Evolutionary conservation across 2,329 filamentous ascomycete species (phyloP).

Genomic region (Colletotrichum spaethianum): DNA sequence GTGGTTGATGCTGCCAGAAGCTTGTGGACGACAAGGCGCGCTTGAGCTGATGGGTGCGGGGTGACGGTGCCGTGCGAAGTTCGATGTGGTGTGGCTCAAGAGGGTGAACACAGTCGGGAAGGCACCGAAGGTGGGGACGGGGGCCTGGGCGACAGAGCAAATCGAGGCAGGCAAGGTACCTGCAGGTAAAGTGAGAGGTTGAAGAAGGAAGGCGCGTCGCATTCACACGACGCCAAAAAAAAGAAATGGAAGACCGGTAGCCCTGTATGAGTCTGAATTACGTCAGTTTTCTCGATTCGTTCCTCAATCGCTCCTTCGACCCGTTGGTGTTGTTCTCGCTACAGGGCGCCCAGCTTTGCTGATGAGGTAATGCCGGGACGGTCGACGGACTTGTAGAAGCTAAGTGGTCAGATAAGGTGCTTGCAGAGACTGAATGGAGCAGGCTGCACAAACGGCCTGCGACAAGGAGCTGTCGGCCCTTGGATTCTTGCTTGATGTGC

Average conservation of each 20-base stretch:
- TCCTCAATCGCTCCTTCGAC: not conserved
- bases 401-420: not conserved
- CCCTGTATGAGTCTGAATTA: not conserved
- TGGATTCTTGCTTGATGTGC: not conserved
- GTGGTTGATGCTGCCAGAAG: slow-evolving; percentile 22
- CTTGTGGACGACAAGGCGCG: slow-evolving; percentile 21
- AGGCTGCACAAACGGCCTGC: not conserved
- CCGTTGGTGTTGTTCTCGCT: not conserved
- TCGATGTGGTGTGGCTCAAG: slow-evolving; percentile 12
- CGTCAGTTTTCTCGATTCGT: not conserved
- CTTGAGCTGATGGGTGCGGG: slow-evolving; percentile 23
- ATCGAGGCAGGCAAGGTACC: not conserved
- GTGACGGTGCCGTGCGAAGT: slow-evolving; percentile 23
- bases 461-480: not conserved
- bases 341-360: not conserved
- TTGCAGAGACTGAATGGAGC: not conserved
- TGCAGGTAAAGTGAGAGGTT: slow-evolving; percentile 2
- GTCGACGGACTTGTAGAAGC: not conserved
- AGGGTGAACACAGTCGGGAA: not conserved
- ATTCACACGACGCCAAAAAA: not conserved
- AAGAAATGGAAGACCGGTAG: not conserved
- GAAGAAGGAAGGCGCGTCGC: slow-evolving; percentile 9
- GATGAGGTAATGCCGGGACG: not conserved
- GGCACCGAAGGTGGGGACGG: not conserved
- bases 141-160: not conserved